Conservation (phyloP, 352 stramenopile genomes). For the Vaucheria bursata region DNA sequence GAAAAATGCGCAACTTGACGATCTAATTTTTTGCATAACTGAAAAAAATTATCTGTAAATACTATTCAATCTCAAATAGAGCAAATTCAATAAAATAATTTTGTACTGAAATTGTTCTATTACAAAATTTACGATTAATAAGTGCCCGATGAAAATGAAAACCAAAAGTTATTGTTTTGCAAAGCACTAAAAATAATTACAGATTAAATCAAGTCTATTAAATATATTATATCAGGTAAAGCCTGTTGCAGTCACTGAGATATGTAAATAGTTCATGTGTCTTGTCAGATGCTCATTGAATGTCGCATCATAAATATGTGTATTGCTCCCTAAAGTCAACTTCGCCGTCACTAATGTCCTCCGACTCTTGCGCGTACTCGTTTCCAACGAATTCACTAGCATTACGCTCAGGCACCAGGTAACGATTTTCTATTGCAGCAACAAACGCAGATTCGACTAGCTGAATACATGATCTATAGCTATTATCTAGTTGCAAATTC, state of each 20-base stretch:
- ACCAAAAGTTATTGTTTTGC: no score
- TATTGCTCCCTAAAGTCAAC: constrained; percentile 41
- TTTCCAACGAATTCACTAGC: neutral
- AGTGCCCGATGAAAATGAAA: no score
- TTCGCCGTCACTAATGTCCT: constrained; percentile 18
- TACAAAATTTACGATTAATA: no score
- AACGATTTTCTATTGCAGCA: constrained; percentile 12
- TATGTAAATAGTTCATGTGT: neutral
- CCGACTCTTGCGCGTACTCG: neutral
- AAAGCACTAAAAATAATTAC: no score
- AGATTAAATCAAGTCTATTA: no score
- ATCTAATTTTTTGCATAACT: no score
- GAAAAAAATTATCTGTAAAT: no score
- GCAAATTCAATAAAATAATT: no score
- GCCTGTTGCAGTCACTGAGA: neutral
- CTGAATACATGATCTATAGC: constrained; percentile 7
- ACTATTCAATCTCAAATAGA: no score
- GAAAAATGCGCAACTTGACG: no score
- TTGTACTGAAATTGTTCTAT: no score
- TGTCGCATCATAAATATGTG: constrained; percentile 17
- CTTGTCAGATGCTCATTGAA: neutral
- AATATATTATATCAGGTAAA: no score
- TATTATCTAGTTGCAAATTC: neutral
- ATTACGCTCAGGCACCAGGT: neutral
- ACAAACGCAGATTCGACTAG: constrained; percentile 34